Conservation (phyloP, 208 protist species). For the Wallacemonas rigidus region DNA sequence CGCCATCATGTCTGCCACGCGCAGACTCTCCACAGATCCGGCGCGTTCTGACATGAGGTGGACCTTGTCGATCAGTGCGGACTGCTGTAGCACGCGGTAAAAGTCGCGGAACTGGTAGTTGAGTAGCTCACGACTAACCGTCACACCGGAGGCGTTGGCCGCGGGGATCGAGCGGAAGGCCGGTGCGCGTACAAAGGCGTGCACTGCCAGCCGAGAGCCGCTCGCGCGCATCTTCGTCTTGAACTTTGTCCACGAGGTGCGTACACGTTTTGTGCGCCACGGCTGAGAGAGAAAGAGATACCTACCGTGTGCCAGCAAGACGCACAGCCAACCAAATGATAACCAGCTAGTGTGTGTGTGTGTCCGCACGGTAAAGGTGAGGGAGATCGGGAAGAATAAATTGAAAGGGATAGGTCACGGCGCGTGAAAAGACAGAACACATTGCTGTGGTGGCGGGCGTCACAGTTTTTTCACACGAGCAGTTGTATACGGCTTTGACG, state of each 20-base stretch:
- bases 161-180: constrained; percentile 82
- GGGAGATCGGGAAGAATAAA: too few species aligned
- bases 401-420: too few species aligned
- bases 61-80: constrained; percentile 86
- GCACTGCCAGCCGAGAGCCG: constrained; percentile 34
- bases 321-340: too few species aligned
- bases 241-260: not conserved
- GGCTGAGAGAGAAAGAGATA: too few species aligned
- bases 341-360: too few species aligned
- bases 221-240: constrained; percentile 27
- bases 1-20: constrained; percentile 79
- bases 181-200: constrained; percentile 89
- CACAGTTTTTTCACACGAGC: too few species aligned
- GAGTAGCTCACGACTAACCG: constrained; percentile 89
- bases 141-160: constrained; percentile 81
- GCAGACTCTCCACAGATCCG: constrained; percentile 63
- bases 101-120: constrained; percentile 90
- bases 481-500: too few species aligned
- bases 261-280: too few species aligned
- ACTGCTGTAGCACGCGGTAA: constrained; percentile 87
- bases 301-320: too few species aligned
- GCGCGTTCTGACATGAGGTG: constrained; percentile 88
- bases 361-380: too few species aligned
- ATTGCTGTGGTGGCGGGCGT: too few species aligned
- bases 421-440: too few species aligned